A percentile compares a stretch with the other conserved stretches of the same genome.
These are phyloP conservation scores for Plenodomus tracheiphilus DNA, from an alignment of 2,329 filamentous ascomycete species.

Conservation along the genomic window DNA sequence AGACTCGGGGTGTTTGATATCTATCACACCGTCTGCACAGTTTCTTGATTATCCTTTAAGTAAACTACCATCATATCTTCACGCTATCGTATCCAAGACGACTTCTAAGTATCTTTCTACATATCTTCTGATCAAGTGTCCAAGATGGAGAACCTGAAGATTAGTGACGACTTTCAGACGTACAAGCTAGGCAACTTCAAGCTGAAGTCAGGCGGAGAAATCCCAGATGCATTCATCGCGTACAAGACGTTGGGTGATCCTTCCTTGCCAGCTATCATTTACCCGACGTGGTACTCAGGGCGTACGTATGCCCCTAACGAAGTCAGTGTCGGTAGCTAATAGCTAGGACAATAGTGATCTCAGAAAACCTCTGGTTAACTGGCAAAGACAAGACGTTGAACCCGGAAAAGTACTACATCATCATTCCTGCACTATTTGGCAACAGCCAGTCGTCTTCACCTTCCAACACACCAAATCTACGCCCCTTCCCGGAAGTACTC, in stretches of 20 bases:
- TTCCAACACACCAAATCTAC: slow-evolving; percentile 60
- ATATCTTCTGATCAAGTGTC: slow-evolving; percentile 16
- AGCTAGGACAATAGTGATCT: slow-evolving; percentile 51
- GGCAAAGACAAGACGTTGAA: slow-evolving; percentile 66
- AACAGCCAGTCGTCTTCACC: slow-evolving; percentile 71
- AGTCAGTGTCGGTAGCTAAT: not conserved
- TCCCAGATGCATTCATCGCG: slow-evolving; percentile 69
- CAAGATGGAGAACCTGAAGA: slow-evolving; percentile 12
- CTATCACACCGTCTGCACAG: not conserved
- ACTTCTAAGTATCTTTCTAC: not conserved
- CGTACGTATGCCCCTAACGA: slow-evolving; percentile 33
- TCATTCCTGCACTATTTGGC: slow-evolving; percentile 70
- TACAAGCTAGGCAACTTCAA: slow-evolving; percentile 68
- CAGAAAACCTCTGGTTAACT: slow-evolving; percentile 75
- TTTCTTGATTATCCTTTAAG: not conserved
- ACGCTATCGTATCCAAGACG: not conserved
- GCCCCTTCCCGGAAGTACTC: slow-evolving; percentile 64
- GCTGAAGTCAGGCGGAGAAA: slow-evolving; percentile 65
- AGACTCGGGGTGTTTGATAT: not conserved
- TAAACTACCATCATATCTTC: not conserved
- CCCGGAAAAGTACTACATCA: slow-evolving; percentile 68
- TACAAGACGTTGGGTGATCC: slow-evolving; percentile 75
- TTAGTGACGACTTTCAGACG: slow-evolving; percentile 50
- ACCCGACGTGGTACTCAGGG: slow-evolving; percentile 77
- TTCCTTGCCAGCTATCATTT: slow-evolving; percentile 68